These are phyloP conservation scores for Microcyclospora pomicola DNA, from an alignment of 2,329 filamentous ascomycete species.

Conservation along the genomic window DNA sequence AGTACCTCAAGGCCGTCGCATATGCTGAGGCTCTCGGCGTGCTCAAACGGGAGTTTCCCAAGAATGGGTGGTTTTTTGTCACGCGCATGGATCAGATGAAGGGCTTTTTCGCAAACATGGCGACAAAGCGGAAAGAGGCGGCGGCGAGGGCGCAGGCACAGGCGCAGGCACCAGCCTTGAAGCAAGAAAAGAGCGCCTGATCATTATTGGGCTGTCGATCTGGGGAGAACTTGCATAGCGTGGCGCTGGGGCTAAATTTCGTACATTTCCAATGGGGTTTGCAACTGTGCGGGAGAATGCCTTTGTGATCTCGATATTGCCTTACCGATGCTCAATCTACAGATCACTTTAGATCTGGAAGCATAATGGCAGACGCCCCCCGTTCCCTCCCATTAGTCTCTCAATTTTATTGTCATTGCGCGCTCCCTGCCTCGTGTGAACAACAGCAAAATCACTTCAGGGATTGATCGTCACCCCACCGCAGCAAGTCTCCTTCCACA, in stretches of 20 bases:
- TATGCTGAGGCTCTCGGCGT: slow-evolving; percentile 87
- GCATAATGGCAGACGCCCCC: too few species aligned
- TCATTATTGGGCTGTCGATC: background rate
- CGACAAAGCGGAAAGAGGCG: slow-evolving; percentile 23
- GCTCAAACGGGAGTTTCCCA: slow-evolving; percentile 71
- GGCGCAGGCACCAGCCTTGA: background rate
- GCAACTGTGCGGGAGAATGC: too few species aligned
- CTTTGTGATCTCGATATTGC: too few species aligned
- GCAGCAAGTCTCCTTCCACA: too few species aligned
- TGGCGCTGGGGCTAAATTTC: slow-evolving; percentile 3
- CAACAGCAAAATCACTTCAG: too few species aligned
- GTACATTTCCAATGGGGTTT: too few species aligned
- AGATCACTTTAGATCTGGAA: too few species aligned
- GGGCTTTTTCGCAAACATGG: slow-evolving; percentile 55
- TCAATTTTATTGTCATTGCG: too few species aligned
- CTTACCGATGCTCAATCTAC: too few species aligned
- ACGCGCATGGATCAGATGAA: slow-evolving; percentile 80
- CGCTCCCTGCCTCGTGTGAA: too few species aligned
- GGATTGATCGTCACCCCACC: too few species aligned
- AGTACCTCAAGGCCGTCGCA: slow-evolving; percentile 55
- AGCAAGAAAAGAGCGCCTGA: background rate
- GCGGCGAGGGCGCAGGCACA: background rate
- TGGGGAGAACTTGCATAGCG: slow-evolving; percentile 7
- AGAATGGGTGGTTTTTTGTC: slow-evolving; percentile 76
- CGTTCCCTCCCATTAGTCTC: too few species aligned